Conservation (phyloP, 352 stramenopile genomes). For the Globisporangium viniferum region DNA sequence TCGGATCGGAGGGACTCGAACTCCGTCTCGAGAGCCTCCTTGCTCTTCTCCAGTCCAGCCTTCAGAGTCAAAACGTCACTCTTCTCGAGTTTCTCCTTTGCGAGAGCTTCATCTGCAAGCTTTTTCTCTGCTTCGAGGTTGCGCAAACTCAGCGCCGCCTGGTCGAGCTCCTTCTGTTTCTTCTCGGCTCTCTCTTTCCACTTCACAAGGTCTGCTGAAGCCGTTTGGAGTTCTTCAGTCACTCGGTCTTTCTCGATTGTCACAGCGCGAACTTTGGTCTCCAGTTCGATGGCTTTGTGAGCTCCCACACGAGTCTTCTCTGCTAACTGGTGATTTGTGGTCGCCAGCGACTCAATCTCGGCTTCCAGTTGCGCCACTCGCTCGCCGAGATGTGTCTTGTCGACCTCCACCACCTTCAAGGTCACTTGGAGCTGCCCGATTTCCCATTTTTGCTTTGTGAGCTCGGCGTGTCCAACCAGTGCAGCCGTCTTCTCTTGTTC, state of each 20-base stretch:
- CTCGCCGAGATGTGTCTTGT: slow-evolving; percentile 36
- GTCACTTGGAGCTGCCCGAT: slow-evolving; percentile 42
- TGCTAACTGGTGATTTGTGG: slow-evolving; percentile 27
- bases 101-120: slow-evolving; percentile 18
- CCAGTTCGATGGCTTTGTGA: slow-evolving; percentile 22
- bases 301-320: slow-evolving; percentile 30
- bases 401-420: slow-evolving; percentile 28
- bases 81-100: slow-evolving; percentile 27
- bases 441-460: slow-evolving; percentile 43
- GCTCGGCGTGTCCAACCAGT: slow-evolving; percentile 11
- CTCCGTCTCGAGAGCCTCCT: slow-evolving; percentile 24
- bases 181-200: slow-evolving; percentile 34
- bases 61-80: slow-evolving; percentile 20
- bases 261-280: slow-evolving; percentile 11
- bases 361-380: slow-evolving; percentile 24
- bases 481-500: slow-evolving; percentile 20
- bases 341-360: slow-evolving; percentile 34
- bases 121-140: slow-evolving; percentile 34
- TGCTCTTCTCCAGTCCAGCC: slow-evolving; percentile 23
- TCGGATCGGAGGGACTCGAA: slow-evolving; percentile 21
- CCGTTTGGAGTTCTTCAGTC: slow-evolving; percentile 17
- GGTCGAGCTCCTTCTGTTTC: slow-evolving; percentile 33
- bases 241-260: slow-evolving; percentile 22
- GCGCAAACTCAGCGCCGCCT: slow-evolving; percentile 17
- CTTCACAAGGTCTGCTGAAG: slow-evolving; percentile 22